These are phyloP conservation scores for Melampsora occidentalis DNA, from an alignment of 1,284 basidiomycete genomes.

Conservation along the genomic window DNA sequence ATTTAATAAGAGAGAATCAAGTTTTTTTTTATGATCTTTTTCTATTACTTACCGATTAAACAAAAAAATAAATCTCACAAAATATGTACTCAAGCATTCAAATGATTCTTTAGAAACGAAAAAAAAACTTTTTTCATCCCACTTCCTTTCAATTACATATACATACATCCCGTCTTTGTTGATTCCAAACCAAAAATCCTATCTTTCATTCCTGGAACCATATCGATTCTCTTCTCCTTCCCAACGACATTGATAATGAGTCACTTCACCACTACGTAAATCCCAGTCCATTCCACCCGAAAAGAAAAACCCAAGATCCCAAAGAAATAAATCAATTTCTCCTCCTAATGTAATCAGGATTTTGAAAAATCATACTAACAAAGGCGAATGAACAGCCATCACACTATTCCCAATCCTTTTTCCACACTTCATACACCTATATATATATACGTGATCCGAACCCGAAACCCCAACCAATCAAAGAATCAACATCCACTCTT, in stretches of 20 bases:
- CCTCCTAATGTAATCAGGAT: conserved; percentile 6
- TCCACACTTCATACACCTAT: conserved; percentile 89
- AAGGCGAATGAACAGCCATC: conserved; percentile 84
- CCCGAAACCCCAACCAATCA: background rate
- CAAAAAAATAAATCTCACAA: no score
- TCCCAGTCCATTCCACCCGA: background rate
- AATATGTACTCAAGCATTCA: no score
- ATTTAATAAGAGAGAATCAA: no score
- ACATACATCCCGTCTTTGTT: no score
- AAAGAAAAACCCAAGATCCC: conserved; percentile 41
- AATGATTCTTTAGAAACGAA: no score
- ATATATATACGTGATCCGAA: conserved; percentile 28
- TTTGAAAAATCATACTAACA: conserved; percentile 51
- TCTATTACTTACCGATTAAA: no score
- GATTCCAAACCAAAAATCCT: no score
- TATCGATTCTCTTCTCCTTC: conserved; percentile 66
- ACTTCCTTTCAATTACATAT: no score
- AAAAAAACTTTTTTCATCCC: no score
- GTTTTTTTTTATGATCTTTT: no score
- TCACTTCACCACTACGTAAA: conserved; percentile 73
- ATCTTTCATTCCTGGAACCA: background rate
- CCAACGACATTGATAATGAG: conserved; percentile 80
- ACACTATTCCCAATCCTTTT: conserved; percentile 91
- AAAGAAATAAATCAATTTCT: background rate
- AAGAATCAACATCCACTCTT: background rate